Evolutionary conservation across 495 filamentous ascomycete genomes (phyloP), one percentile per base, ranked within the genome.

Genomic region (Neohortaea acidophila): DNA sequence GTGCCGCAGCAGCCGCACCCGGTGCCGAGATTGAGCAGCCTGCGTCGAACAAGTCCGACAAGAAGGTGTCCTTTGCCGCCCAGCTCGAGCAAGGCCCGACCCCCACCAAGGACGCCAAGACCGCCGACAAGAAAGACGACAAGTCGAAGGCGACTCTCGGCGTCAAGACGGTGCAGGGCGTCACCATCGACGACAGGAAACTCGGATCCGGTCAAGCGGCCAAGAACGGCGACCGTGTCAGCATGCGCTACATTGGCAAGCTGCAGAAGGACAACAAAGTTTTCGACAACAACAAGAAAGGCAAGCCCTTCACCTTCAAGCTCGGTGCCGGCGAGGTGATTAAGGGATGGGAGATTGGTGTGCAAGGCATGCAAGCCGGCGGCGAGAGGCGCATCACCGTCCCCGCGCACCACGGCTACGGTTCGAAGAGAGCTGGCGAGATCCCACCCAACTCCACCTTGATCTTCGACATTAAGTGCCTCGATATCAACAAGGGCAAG

Each of bases 41-140:
- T 36, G 49, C 60, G 39, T 60, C 65, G 43, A 51, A 64, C 45
- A 79, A 81, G 64, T 60, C 59, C 22, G 80, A 83, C 58, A 97
- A 96, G 75, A 94, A 94, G 67, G 89, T 99, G 21, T 84, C 93
- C 62, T 99, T 99, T 58, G 89, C 89, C 47, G 91, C 94, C 70
- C 82, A 94, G 58, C 80, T 97, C 22, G 91, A 96, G 67, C 85
- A 93, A 58, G 89, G 87, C 32, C 89, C 89, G 26, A 84, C 84
- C 28, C 72, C 74, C 42, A 76, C 78, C 28, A 64, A 61, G 33
- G 51, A 48, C 17, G 62, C 72, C 52, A 68, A 70, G 58, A 53
- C 65, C 26, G 66, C 67, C 32, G 68, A 59, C 21, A 52, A 53
- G 33, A 38, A 48, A 14, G 54, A 56, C 36, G 43, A 41, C 13